Base-by-base conservation (phyloP, 2,329 filamentous ascomycete genomes). In the Ilyonectria destructans region DNA sequence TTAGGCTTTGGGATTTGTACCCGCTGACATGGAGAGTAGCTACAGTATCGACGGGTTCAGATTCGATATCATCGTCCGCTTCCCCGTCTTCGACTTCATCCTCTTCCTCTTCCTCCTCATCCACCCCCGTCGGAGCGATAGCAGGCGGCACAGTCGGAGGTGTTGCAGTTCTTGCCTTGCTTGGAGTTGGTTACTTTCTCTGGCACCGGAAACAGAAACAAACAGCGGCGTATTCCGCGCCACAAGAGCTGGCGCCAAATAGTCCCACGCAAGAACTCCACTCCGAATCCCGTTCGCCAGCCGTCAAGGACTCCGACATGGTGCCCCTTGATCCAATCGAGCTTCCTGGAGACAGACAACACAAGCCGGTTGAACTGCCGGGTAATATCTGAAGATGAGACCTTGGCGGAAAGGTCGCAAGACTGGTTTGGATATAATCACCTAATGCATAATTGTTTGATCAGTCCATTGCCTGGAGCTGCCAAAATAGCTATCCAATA, bases 201-300 rank as follows among this genome's bases (percentile, higher is more conserved):
- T 58, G 61, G 61, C 54, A 55, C 8, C 54, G 61, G 6, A 64
- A 58, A n/a, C 40, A 43, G 17, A 17, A 17, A 17, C 15, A n/a
- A 17, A 43, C 15, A 2, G 15, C 6, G 6, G n/a, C 15, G n/a
- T 26, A 26, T 26, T 8, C 40, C 40, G 15, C 17, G 6, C 40
- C 40, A 6, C 40, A 43, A 8, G 40, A 43, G 17, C n/a, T 43
- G 40, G 15, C 15, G 15, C 40, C 40, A 6, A n/a, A 3, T n/a
- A 43, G 15, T 19, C 40, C 40, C 15, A 43, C 8, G 7, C 40
- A 43, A n/a, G 40, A 43, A 3, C 17, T 43, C 8, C 17, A n/a
- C 15, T 43, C 40, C 15, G 15, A 43, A n/a, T n/a, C 40, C n/a
- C 15, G 8, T 6, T 43, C 40, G 3, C 40, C 40, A n/a, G 17